Base-by-base conservation (phyloP, 2,329 filamentous ascomycete species). In the Aspergillus sp. region DNA sequence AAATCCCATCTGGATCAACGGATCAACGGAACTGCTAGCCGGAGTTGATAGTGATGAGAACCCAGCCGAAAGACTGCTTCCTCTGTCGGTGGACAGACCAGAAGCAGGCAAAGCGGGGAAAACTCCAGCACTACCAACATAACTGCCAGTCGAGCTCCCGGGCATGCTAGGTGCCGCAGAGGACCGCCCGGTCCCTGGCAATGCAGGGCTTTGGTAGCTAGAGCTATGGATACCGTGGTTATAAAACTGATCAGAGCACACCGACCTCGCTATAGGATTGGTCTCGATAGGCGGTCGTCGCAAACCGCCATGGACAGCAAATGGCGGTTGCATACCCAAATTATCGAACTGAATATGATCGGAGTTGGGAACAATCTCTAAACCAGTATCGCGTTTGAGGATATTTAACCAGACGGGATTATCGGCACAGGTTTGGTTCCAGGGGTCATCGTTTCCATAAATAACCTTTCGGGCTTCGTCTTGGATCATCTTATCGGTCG, bases 351-450 rank as follows among this genome's bases (percentile, higher is more conserved):
- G 58, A 9, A 66, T 59, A 34, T 60, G 55, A 12, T 66, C 58
- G 6, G 62, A 57, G n/a, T 57, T 52, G 9, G 59, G 60, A 2
- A 57, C 45, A 11, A 54, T 48, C 19, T 62, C 57, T 12, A 73
- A 51, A 4, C 70, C 70, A 33, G 63, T 57, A 46, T 72, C 66
- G 7, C 65, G 66, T 51, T 74, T 74, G 40, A 74, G 52, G 27
- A 71, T 55, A 43, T 64, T 64, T 8, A 74, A 57, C 71, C 71
- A 74, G 7, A 66, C 55, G n/a, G 65, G 57, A 39, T 72, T 72
- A 49, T 73, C 71, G 6, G 71, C 71, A 43, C 68, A 69, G 4
- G 71, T 73, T 54, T 71, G 64, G 40, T 68, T 66, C 63, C 64
- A 68, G n/a, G 55, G 56, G 30, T 67, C 64, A 44, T 62, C 56